phyloP scores from a whole-genome alignment of 2,329 filamentous ascomycete genomes.

The Echinosphaeria canescens region DNA sequence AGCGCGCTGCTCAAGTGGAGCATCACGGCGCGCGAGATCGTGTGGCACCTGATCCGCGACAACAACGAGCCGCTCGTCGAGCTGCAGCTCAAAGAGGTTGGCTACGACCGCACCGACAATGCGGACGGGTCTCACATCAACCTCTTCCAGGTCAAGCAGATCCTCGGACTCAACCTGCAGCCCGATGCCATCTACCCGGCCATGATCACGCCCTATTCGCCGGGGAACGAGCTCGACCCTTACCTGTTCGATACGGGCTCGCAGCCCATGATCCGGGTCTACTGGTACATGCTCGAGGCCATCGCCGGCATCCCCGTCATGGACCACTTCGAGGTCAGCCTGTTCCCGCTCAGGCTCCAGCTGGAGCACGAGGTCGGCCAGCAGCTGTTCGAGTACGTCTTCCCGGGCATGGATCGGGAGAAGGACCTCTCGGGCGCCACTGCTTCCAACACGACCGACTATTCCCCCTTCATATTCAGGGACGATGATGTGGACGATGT shows the following conservation, averaged over 20 bases:
- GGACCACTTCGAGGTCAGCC: slow-evolving; percentile 86
- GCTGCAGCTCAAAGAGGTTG: slow-evolving; percentile 74
- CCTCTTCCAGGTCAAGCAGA: slow-evolving; percentile 65
- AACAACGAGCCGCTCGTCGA: slow-evolving; percentile 77
- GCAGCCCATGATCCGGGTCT: slow-evolving; percentile 74
- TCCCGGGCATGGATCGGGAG: slow-evolving; percentile 57
- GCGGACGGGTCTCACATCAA: slow-evolving; percentile 95
- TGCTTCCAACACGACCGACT: no score
- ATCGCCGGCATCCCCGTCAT: slow-evolving; percentile 95
- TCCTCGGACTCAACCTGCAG: slow-evolving; percentile 77
- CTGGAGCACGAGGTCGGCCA: slow-evolving; percentile 84
- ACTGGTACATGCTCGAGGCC: slow-evolving; percentile 96
- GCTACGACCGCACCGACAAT: slow-evolving; percentile 92
- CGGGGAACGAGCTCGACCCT: slow-evolving; percentile 45
- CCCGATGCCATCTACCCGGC: slow-evolving; percentile 84
- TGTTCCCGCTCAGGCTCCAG: slow-evolving; percentile 87
- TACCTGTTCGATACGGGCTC: slow-evolving; percentile 30
- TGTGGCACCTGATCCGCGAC: slow-evolving; percentile 89
- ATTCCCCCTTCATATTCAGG: no score
- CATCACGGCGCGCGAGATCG: slow-evolving; percentile 84
- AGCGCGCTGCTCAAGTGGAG: slow-evolving; percentile 78
- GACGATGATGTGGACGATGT: no score
- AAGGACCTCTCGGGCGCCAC: slow-evolving; percentile 17
- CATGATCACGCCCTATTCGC: slow-evolving; percentile 73
- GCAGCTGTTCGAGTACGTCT: slow-evolving; percentile 91